Percentiles rank a stretch among this genome's conserved stretches.
Conservation (phyloP, 2,329 filamentous ascomycete genomes). For the Fusarium temperatum region DNA sequence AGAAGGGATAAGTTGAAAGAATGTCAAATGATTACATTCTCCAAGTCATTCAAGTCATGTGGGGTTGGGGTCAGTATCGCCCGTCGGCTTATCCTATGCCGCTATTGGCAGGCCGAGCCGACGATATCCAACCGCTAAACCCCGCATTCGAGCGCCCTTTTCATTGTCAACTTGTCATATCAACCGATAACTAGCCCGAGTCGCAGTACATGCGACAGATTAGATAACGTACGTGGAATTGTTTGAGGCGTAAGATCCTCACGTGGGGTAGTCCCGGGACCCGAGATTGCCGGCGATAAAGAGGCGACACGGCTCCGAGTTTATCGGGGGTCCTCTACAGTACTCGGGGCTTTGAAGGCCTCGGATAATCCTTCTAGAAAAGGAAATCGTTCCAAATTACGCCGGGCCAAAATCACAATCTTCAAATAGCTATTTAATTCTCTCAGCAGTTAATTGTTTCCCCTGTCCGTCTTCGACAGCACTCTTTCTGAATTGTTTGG, state of each 20-base stretch:
- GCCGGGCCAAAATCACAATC: too few relatives aligned
- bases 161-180: constrained; percentile 7
- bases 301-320: background rate
- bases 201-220: background rate
- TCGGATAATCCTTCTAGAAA: background rate
- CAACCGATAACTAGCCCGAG: background rate
- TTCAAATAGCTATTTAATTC: too few relatives aligned
- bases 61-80: constrained; percentile 4
- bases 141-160: constrained; percentile 23
- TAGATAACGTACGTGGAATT: background rate
- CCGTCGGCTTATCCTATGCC: constrained; percentile 18
- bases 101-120: constrained; percentile 16
- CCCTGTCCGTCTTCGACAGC: background rate
- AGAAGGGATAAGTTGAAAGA: background rate
- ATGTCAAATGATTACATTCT: background rate
- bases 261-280: background rate
- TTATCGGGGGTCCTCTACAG: too few relatives aligned
- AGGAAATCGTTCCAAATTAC: background rate
- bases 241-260: background rate
- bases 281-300: background rate
- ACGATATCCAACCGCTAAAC: constrained; percentile 23
- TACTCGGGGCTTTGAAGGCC: background rate
- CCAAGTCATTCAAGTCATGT: constrained; percentile 4
- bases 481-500: background rate
- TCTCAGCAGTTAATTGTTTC: fast-evolving